Evolutionary conservation across 2,329 filamentous ascomycete species (phyloP).

Genomic region (Hypoxylon sp.): DNA sequence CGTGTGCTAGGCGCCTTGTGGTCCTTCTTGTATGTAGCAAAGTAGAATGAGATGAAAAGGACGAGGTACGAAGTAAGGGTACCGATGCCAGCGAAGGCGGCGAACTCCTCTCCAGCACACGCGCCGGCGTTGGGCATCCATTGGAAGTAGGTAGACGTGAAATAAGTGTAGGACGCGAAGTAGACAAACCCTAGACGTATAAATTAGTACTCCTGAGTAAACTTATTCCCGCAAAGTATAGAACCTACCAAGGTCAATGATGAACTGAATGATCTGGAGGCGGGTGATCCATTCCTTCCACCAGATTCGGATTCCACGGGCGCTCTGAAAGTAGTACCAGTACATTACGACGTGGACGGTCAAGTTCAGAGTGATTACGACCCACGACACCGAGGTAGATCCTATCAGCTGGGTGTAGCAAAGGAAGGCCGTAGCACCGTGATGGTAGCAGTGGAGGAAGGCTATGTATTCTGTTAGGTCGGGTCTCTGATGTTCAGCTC

Average conservation of each 20-base stretch:
- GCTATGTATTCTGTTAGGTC: conserved; percentile 58
- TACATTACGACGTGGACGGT: conserved; percentile 99
- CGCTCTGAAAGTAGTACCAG: conserved; percentile 99
- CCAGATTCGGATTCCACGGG: conserved; percentile 94
- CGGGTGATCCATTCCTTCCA: conserved; percentile 99
- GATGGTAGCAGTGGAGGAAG: conserved; percentile 99
- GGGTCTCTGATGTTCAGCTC: neutral
- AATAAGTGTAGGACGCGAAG: conserved; percentile 99
- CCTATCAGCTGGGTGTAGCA: conserved; percentile 98
- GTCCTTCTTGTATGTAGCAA: conserved; percentile 93
- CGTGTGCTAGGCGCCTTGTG: conserved; percentile 83
- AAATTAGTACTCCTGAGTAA: conserved; percentile 22
- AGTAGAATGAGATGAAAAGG: conserved; percentile 99
- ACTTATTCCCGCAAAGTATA: neutral
- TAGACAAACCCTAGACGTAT: conserved; percentile 86
- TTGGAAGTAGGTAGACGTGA: conserved; percentile 89
- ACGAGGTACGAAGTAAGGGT: conserved; percentile 96
- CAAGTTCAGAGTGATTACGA: conserved; percentile 91
- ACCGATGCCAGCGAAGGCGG: conserved; percentile 89
- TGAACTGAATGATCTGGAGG: conserved; percentile 96
- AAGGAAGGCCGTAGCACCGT: conserved; percentile 94
- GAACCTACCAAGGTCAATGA: conserved; percentile 90
- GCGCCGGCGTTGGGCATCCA: conserved; percentile 85
- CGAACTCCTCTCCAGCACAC: conserved; percentile 97
- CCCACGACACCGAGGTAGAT: conserved; percentile 93